Evolutionary conservation across 2,329 filamentous ascomycete species (phyloP), one percentile per base, ranked within the genome.

Genomic region (Colletotrichum ledebouriae): DNA sequence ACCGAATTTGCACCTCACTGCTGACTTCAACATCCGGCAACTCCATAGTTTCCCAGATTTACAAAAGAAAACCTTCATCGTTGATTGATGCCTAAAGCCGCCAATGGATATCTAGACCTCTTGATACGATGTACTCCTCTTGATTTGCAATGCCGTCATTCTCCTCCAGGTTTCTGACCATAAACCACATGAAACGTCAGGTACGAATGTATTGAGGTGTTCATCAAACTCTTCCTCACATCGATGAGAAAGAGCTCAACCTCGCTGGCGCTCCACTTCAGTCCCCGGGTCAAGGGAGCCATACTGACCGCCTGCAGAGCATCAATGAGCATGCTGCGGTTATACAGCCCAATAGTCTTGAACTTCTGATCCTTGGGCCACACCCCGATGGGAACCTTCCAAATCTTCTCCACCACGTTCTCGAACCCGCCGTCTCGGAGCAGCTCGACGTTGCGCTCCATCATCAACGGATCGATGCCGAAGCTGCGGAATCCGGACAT

Each of bases 391-490:
- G 73, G 73, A n/a, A 72, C 70, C 46, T 73, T 73, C 69, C 67
- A 67, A 46, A 70, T 69, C 58, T 69, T 72, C 41, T 69, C 62
- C 29, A 55, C 67, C 17, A 70, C 56, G 12, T 70, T 49, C 3
- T 68, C 71, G 34, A 77, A 77, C 4, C 76, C 75, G 10, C 39
- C 13, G 4, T 13, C 37, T 10, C 60, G 85, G 1, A 87, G 73
- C 57, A 86, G 81, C 72, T 87, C 88, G 56, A 84, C 78, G 25
- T 82, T 81, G 10, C 79, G 77, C 50, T 86, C 82, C 56, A 82
- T 83, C 0, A 85, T 82, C 85, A 86, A 87, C n/a, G 79, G 75
- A 71, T 84, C 85, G 41, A 79, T 80, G 0, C 76, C 76, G 68
- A 84, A 82, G 2, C 80, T 82, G 46, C 82, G 81, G 15, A 85